Evolutionary conservation across 352 stramenopile species (phyloP).

Genomic region (Globisporangium orthogonon): DNA sequence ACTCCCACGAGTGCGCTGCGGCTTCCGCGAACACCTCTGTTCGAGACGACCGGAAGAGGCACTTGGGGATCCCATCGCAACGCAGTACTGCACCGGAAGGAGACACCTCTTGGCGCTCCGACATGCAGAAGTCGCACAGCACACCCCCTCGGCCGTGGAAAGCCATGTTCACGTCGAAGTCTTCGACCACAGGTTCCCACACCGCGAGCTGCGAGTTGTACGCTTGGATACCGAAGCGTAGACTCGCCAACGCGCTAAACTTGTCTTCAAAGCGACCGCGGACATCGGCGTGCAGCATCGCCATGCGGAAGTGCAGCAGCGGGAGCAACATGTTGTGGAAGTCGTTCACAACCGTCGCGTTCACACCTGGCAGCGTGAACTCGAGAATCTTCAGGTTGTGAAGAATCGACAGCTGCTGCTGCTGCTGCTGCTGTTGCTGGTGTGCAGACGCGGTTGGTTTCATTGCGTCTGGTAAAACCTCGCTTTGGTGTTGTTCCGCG

Average conservation of each 20-base stretch:
- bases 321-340: conserved; percentile 86
- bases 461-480: conserved; percentile 4
- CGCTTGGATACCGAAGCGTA: conserved; percentile 69
- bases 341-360: conserved; percentile 81
- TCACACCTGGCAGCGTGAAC: conserved; percentile 67
- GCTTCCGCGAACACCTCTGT: conserved; percentile 65
- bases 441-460: conserved; percentile 7
- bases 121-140: conserved; percentile 78
- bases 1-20: conserved; percentile 55
- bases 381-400: conserved; percentile 73
- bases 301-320: conserved; percentile 67
- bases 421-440: conserved; percentile 2
- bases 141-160: conserved; percentile 62
- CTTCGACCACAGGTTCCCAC: conserved; percentile 80
- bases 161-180: conserved; percentile 76
- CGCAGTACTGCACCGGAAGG: conserved; percentile 41
- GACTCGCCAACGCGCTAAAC: conserved; percentile 50
- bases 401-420: conserved; percentile 23
- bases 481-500: neutral
- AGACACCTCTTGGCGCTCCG: conserved; percentile 53
- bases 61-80: conserved; percentile 69
- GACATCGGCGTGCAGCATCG: conserved; percentile 61
- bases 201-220: conserved; percentile 86
- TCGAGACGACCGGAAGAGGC: conserved; percentile 57
- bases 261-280: conserved; percentile 54